These are phyloP conservation scores for Scenedesmus sp. DNA, from an alignment of 163 green algal species.

Conservation along the genomic window DNA sequence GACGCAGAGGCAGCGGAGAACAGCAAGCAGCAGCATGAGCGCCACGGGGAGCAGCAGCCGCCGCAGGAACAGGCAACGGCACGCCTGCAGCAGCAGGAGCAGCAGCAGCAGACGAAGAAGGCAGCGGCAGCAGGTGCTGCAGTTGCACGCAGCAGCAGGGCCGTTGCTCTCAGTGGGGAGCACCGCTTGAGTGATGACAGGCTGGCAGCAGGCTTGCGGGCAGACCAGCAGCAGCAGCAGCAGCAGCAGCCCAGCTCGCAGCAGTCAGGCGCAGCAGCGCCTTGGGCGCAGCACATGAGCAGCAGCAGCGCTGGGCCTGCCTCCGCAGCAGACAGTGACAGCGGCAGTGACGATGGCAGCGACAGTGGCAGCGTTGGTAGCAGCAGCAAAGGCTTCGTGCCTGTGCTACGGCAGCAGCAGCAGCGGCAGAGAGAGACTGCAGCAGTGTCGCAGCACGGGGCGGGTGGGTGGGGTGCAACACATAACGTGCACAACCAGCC, in stretches of 20 bases:
- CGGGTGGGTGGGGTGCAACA: neutral
- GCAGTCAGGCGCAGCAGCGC: neutral
- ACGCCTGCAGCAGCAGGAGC: constrained; percentile 18
- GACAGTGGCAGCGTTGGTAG: neutral
- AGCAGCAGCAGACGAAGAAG: neutral
- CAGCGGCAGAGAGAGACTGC: neutral
- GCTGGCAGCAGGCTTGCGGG: constrained; percentile 1
- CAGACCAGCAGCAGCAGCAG: constrained; percentile 42
- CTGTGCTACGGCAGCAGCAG: constrained; percentile 34
- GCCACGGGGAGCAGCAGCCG: constrained; percentile 53
- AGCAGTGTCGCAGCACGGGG: neutral
- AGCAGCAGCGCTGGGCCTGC: constrained; percentile 25
- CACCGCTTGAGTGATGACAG: neutral
- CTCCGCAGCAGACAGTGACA: constrained; percentile 5
- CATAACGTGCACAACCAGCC: constrained; percentile 25
- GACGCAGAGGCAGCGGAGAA: constrained; percentile 66
- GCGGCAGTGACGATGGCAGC: constrained; percentile 17
- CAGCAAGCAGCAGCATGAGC: constrained; percentile 70
- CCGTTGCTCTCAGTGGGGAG: neutral
- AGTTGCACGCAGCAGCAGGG: constrained; percentile 7
- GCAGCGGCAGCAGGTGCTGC: neutral
- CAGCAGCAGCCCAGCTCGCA: constrained; percentile 14
- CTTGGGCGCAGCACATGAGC: constrained; percentile 19
- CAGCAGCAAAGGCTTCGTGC: constrained; percentile 11
- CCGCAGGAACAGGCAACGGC: constrained; percentile 45